Conservation (phyloP, 129 eudicot genomes). For the Arctium minus region DNA sequence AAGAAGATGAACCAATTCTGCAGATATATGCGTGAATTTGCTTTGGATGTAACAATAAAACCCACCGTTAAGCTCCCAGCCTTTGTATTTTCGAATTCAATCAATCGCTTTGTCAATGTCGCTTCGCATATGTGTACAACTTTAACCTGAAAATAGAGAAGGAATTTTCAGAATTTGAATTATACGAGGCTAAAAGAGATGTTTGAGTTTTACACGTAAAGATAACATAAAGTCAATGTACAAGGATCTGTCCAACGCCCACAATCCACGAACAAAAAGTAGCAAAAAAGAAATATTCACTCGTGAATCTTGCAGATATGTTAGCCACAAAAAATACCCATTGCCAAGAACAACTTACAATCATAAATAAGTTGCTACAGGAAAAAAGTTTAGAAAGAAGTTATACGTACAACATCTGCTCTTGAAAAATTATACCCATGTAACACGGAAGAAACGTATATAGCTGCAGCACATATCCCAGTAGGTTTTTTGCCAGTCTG, state of each 20-base stretch:
- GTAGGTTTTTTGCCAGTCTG: slow-evolving; percentile 84
- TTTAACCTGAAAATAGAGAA: slow-evolving; percentile 38
- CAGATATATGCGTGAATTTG: background rate
- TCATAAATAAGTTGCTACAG: background rate
- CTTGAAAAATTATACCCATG: slow-evolving; percentile 55
- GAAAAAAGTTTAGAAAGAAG: background rate
- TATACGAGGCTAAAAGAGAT: background rate
- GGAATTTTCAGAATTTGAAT: background rate
- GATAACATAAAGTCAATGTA: background rate
- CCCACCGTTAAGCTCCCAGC: slow-evolving; percentile 74
- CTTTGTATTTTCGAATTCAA: slow-evolving; percentile 71
- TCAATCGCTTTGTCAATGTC: slow-evolving; percentile 61
- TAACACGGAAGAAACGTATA: slow-evolving; percentile 54
- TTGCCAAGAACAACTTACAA: background rate
- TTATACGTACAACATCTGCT: slow-evolving; percentile 50
- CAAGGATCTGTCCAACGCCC: background rate
- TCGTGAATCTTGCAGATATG: background rate
- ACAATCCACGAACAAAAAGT: background rate
- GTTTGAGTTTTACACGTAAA: background rate
- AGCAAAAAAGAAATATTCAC: background rate
- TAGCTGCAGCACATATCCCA: slow-evolving; percentile 88
- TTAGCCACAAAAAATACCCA: background rate
- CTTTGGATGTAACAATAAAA: slow-evolving; percentile 17
- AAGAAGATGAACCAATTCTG: slow-evolving; percentile 8
- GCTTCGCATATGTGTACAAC: slow-evolving; percentile 78